Conservation (phyloP, 1,284 basidiomycete genomes). For the Cryptococcus wingfieldii region DNA sequence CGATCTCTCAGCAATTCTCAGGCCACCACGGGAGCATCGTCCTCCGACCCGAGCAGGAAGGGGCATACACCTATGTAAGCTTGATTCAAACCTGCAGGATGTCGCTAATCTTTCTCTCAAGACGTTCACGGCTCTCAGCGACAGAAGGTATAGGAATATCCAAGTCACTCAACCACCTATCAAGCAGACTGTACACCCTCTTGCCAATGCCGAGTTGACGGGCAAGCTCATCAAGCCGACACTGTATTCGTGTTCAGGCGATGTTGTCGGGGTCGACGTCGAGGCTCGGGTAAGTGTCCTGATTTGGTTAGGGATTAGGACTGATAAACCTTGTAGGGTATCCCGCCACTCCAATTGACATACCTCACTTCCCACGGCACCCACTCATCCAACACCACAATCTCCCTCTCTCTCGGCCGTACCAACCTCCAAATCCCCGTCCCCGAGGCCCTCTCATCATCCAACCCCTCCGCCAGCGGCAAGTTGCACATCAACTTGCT, state of each 20-base stretch:
- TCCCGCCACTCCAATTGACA: slow-evolving; percentile 80
- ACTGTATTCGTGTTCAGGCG: slow-evolving; percentile 62
- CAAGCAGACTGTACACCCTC: slow-evolving; percentile 80
- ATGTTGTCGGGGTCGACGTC: slow-evolving; percentile 67
- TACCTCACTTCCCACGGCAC: slow-evolving; percentile 66
- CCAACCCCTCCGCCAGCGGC: slow-evolving; percentile 30
- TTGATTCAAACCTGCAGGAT: not conserved
- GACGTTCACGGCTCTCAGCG: slow-evolving; percentile 72
- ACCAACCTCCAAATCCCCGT: slow-evolving; percentile 33
- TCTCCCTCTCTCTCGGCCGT: slow-evolving; percentile 61
- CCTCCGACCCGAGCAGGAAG: slow-evolving; percentile 74
- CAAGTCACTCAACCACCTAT: slow-evolving; percentile 67
- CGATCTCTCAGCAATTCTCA: slow-evolving; percentile 56
- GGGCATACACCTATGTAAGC: slow-evolving; percentile 72
- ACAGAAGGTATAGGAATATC: slow-evolving; percentile 74
- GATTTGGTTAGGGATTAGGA: not conserved
- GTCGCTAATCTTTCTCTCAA: slow-evolving; percentile 1
- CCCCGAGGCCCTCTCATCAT: slow-evolving; percentile 24
- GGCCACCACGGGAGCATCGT: slow-evolving; percentile 76
- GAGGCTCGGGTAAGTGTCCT: slow-evolving; percentile 61
- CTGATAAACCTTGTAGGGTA: slow-evolving; percentile 54
- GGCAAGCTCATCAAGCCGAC: slow-evolving; percentile 50
- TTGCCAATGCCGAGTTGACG: slow-evolving; percentile 71
- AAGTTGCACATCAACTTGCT: slow-evolving; percentile 46
- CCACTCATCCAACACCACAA: slow-evolving; percentile 53